Base-by-base conservation (phyloP, 768 basidiomycete genomes). In the Xanthoconium stramineum region DNA sequence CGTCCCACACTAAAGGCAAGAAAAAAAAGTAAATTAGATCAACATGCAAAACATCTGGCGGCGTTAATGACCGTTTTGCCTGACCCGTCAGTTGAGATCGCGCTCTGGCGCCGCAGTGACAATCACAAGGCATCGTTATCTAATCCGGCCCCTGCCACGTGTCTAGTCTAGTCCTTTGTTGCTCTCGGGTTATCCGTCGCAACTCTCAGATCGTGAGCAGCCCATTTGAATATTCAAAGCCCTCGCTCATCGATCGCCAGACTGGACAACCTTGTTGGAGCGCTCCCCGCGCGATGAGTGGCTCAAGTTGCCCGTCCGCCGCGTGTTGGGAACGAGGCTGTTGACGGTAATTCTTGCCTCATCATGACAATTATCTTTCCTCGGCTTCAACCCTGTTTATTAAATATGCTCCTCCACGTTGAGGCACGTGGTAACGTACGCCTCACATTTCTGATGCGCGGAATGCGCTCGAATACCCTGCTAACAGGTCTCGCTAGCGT, bases 21-120 rank as follows among this genome's bases (percentile, higher is more conserved):
- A 88, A 85, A 76, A 85, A 81, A 74, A 86, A 82, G 75, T 87
- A 78, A 69, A 65, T 69, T 65, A 71, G 65, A 58, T 55, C 46
- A 35, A 60, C 60, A 53, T 63, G 65, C 61, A 50, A 64, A 63
- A 53, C 55, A 17, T n/a, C n/a, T n/a, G n/a, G n/a, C 47, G 36
- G 53, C 43, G 55, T 69, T 70, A 64, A 66, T 69, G 56, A 45
- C 59, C 50, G 48, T 56, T 55, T 28, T 52, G 56, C 61, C 61
- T 58, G 51, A 33, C 57, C 44, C 59, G 56, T 61, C 57, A 61
- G 54, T 48, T 55, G 59, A 53, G 56, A 61, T 62, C 36, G 55
- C 68, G 47, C 47, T 57, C 52, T 60, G 48, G 30, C 52, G 58
- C 69, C 61, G 62, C 59, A 24, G 2, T 24, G 24, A 24, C 24